Evolutionary conservation across 2,329 filamentous ascomycete genomes (phyloP), one percentile per base, ranked within the genome.

Genomic region (Sporothrix dimorphospora): DNA sequence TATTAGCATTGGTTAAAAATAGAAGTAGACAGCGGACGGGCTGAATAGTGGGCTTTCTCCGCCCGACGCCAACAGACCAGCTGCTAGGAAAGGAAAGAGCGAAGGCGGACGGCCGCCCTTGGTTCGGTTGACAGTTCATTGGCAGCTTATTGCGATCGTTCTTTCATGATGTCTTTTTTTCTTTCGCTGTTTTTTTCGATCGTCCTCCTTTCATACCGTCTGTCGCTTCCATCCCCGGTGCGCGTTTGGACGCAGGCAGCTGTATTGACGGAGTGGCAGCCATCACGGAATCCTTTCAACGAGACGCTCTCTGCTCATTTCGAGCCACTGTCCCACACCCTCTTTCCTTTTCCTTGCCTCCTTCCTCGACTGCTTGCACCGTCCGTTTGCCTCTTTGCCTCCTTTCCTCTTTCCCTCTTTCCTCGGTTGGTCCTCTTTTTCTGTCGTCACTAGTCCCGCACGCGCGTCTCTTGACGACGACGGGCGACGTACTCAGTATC

Each of bases 381-480:
- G 9, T n/a, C n/a, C 16, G 38, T 45, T n/a, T 63, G 59, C 21
- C 21, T 30, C 51, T 40, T 63, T 45, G 38, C 38, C 14, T 6
- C 16, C 42, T 19, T 16, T n/a, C 16, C 7, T 49, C 8, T 19
- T n/a, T n/a, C 3, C n/a, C 51, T 55, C 21, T 12, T 14, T 14
- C 11, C 21, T 45, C 16, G 11, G 4, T 45, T 45, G 55, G 34
- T 24, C 34, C 34, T 42, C 57, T 42, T 34, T 57, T 55, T 30
- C 51, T 21, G 21, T 24, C 51, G 55, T 27, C 8, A 40, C 57
- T 65, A 65, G 30, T 34, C 11, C 40, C 19, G 59, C 27, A 66
- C 63, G 27, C 63, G 63, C 63, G 63, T 49, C 63, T 65, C 42
- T 49, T 66, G 63, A 66, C 63, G 63, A 47, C 63, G 63, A 47